phyloP scores from a whole-genome alignment of 2,329 filamentous ascomycete genomes.

The Dothiorella sarmentorum region DNA sequence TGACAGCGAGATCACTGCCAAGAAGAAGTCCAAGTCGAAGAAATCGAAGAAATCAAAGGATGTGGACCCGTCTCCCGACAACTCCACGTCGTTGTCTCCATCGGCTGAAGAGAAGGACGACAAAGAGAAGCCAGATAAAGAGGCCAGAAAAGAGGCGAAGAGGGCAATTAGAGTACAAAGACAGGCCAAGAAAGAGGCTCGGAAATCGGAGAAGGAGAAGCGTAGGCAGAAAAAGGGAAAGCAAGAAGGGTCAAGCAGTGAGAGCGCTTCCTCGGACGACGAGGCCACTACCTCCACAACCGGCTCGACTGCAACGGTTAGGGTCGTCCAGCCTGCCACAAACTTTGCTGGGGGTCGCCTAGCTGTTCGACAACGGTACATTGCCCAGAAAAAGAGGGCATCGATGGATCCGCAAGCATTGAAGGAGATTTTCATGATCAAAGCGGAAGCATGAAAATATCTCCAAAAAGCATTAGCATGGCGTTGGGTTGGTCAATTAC shows the following conservation, averaged over 20 bases:
- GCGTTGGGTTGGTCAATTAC: constrained; percentile 15
- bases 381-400: constrained; percentile 82
- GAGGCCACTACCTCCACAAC: constrained; percentile 35
- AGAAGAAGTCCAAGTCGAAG: constrained; percentile 34
- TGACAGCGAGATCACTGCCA: constrained; percentile 6
- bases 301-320: constrained; percentile 35
- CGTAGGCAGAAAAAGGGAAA: constrained; percentile 40
- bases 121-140: constrained; percentile 34
- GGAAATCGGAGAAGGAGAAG: constrained; percentile 47
- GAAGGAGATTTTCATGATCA: constrained; percentile 80
- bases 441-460: constrained; percentile 34
- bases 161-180: constrained; percentile 43
- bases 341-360: constrained; percentile 57
- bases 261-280: constrained; percentile 21
- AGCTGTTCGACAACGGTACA: constrained; percentile 74
- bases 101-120: constrained; percentile 41
- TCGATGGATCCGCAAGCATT: constrained; percentile 76
- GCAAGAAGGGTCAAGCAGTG: constrained; percentile 26
- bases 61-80: constrained; percentile 19
- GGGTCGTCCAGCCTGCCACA: constrained; percentile 43
- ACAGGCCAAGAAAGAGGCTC: constrained; percentile 43
- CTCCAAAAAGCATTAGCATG: constrained; percentile 9
- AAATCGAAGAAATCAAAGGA: constrained; percentile 31
- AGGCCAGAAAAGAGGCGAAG: constrained; percentile 21
- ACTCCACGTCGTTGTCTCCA: constrained; percentile 21